Base-by-base conservation (phyloP, 176 grass and related monocot species). In the Bolboschoenus planiculmis region DNA sequence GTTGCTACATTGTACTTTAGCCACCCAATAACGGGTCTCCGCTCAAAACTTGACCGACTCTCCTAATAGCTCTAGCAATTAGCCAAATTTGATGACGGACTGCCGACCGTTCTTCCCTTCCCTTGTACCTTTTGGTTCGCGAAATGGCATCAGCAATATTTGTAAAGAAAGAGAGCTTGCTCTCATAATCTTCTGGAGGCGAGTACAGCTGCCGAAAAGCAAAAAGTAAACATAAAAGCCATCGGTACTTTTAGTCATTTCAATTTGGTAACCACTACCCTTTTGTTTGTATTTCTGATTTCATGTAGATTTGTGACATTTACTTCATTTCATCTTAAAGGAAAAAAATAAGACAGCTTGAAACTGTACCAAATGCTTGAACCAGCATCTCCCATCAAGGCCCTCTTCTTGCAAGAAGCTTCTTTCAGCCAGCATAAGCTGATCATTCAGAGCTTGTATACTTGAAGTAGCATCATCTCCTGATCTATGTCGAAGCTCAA, bases 371-470 rank as follows among this genome's bases (percentile, higher is more conserved):
- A 95, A 81, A 84, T 98, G 96, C 82, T 87, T 98, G 61, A 90
- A 98, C 92, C 96, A 98, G n/a, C 15, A n/a, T 87, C 96, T 95
- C 80, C 96, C 90, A 84, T 90, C 21, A 56, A 98, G 92, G 33
- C 96, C 96, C 70, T 95, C 90, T 43, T 86, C 66, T 56, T 95
- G 87, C 62, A 98, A 81, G 43, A 98, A 95, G 87, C 92, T 91
- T 91, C 96, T 95, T 89, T 98, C 96, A 5, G 86, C 87, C 39
- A 98, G 90, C 66, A 95, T 87, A 89, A 98, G 90, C 40, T 90
- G 96, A 79, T 98, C 87, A 55, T 98, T 98, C 46, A 93, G 27
- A 73, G 86, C 55, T 2, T 90, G 87, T 81, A 85, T 89, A 51
- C 82, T 91, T 40, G 91, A 85, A 61, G 48, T 44, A 80, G 82